Conservation (phyloP, 345 rosid genomes). For the Ailanthus altissimus region DNA sequence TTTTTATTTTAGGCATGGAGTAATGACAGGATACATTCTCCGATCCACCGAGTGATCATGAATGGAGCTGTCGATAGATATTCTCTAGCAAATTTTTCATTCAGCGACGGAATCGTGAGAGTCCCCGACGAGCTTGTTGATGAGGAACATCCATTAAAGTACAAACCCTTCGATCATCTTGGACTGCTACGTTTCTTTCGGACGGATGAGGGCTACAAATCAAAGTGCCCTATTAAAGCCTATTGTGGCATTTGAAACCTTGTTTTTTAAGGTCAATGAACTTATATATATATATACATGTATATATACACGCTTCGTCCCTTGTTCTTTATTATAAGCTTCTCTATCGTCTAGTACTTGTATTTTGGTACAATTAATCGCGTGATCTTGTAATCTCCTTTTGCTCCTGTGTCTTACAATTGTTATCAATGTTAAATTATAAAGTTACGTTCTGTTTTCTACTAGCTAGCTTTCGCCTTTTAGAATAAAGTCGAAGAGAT, state of each 20-base stretch:
- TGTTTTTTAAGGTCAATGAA: background rate
- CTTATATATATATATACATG: too few relatives aligned
- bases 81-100: slow-evolving; percentile 47
- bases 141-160: slow-evolving; percentile 47
- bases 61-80: slow-evolving; percentile 44
- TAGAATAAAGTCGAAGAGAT: too few relatives aligned
- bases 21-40: slow-evolving; percentile 52
- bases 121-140: slow-evolving; percentile 49
- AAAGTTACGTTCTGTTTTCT: too few relatives aligned
- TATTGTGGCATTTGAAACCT: slow-evolving; percentile 41
- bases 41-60: slow-evolving; percentile 50
- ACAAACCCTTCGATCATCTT: slow-evolving; percentile 48
- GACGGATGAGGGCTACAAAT: slow-evolving; percentile 42
- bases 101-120: slow-evolving; percentile 39
- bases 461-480: too few relatives aligned
- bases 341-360: background rate
- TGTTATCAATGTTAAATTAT: background rate
- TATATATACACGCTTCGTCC: background rate
- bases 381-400: background rate
- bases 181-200: slow-evolving; percentile 46
- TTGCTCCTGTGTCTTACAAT: background rate
- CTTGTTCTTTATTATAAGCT: background rate
- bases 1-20: slow-evolving; percentile 51
- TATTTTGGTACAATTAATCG: background rate
- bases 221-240: slow-evolving; percentile 48